phyloP scores from a whole-genome alignment of 331 rosid genomes.

The Cydonia oblonga region DNA sequence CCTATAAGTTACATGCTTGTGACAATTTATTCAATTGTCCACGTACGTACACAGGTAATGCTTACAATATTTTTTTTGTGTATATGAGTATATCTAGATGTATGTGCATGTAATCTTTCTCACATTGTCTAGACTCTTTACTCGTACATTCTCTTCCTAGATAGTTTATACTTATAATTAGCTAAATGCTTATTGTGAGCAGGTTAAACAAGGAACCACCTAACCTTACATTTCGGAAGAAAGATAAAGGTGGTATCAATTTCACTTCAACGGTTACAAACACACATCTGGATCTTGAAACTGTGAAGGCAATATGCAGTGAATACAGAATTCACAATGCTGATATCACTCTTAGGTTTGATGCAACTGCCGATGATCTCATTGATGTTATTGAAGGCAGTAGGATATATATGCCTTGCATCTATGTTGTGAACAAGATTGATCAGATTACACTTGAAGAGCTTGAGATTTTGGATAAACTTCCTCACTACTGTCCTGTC shows the following conservation, averaged over 20 bases:
- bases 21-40: background rate
- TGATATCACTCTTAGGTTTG: slow-evolving; percentile 85
- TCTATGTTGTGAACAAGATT: slow-evolving; percentile 88
- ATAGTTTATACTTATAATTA: slow-evolving; percentile 1
- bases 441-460: slow-evolving; percentile 97
- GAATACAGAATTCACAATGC: slow-evolving; percentile 95
- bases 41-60: background rate
- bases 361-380: slow-evolving; percentile 96
- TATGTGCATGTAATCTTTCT: background rate
- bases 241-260: slow-evolving; percentile 97
- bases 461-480: slow-evolving; percentile 93
- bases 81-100: background rate
- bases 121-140: background rate
- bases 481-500: slow-evolving; percentile 93
- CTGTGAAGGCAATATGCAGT: slow-evolving; percentile 90
- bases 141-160: background rate
- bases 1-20: background rate
- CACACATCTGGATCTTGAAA: slow-evolving; percentile 80
- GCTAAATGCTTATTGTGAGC: slow-evolving; percentile 15
- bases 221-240: slow-evolving; percentile 76
- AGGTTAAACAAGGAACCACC: slow-evolving; percentile 98
- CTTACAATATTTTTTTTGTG: background rate
- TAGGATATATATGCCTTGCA: slow-evolving; percentile 86
- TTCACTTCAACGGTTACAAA: slow-evolving; percentile 80
- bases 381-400: slow-evolving; percentile 96